phyloP scores from a whole-genome alignment of 768 basidiomycete genomes.

The Cystofilobasidium ferigula region DNA sequence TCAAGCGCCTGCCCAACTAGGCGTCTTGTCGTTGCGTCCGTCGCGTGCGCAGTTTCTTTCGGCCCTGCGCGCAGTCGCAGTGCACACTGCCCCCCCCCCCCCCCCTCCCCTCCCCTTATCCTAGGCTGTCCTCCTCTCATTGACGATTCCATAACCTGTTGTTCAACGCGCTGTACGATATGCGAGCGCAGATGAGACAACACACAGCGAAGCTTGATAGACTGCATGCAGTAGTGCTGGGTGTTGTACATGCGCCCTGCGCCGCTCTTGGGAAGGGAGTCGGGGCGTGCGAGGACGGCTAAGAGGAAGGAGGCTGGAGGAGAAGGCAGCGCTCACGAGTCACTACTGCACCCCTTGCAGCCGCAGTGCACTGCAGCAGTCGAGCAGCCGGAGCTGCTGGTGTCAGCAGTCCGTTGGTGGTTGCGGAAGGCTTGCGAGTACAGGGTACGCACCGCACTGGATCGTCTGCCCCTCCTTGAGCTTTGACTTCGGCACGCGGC shows the following conservation, averaged over 20 bases:
- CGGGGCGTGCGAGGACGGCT: background rate
- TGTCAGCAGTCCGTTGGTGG: no score
- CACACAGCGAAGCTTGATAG: background rate
- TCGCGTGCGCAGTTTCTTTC: background rate
- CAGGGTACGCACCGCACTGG: constrained; percentile 49
- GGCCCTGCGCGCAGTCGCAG: no score
- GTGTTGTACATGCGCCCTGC: no score
- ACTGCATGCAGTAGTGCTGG: no score
- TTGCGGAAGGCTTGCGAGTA: no score
- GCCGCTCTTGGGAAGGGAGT: no score
- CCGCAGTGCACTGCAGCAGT: background rate
- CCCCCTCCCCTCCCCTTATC: no score
- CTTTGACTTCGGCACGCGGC: constrained; percentile 89
- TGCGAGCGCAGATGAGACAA: no score
- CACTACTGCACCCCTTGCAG: background rate
- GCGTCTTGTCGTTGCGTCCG: background rate
- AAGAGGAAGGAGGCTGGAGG: background rate
- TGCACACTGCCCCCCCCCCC: no score
- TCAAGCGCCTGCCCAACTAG: constrained; percentile 28
- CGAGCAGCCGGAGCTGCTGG: no score
- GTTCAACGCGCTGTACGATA: no score
- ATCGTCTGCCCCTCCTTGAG: constrained; percentile 81
- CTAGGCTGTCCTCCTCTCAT: no score
- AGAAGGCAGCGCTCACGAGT: background rate
- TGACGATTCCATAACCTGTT: background rate